Evolutionary conservation across 768 basidiomycete genomes (phyloP).

Genomic region (Pulveroboletus sp.): DNA sequence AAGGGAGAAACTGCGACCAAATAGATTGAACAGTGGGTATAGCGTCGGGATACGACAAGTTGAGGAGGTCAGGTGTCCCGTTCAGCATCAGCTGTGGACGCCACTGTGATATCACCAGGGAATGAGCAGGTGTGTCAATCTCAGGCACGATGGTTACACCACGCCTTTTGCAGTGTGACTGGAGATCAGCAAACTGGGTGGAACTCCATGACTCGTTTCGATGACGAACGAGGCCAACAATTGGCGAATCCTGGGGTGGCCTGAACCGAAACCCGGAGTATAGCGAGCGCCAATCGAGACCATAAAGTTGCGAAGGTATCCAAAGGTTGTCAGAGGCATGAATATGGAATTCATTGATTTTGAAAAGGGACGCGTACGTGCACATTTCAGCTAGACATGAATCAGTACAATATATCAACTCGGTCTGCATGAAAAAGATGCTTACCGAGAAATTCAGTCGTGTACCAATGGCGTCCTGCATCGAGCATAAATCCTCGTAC

Average conservation of each 20-base stretch:
- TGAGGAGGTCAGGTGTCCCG: slow-evolving; percentile 33
- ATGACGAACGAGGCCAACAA: slow-evolving; percentile 33
- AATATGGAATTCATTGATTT: slow-evolving; percentile 40
- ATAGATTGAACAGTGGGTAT: slow-evolving; percentile 40
- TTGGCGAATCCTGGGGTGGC: slow-evolving; percentile 31
- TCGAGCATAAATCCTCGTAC: slow-evolving; percentile 45
- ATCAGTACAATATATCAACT: background rate
- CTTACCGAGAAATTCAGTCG: slow-evolving; percentile 35
- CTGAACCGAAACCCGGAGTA: slow-evolving; percentile 42
- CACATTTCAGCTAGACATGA: slow-evolving; percentile 36
- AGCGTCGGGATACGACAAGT: slow-evolving; percentile 38
- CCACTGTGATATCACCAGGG: slow-evolving; percentile 43
- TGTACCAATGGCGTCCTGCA: slow-evolving; percentile 42
- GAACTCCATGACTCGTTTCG: slow-evolving; percentile 40
- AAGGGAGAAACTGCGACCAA: slow-evolving; percentile 39
- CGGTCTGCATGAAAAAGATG: background rate
- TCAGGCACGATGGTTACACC: slow-evolving; percentile 41
- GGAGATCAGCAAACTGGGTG: slow-evolving; percentile 30
- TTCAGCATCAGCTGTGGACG: slow-evolving; percentile 38
- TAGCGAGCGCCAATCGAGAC: slow-evolving; percentile 36
- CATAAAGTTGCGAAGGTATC: slow-evolving; percentile 37
- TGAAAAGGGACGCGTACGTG: slow-evolving; percentile 42
- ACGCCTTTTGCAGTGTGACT: slow-evolving; percentile 33
- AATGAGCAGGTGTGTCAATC: slow-evolving; percentile 42
- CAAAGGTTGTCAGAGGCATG: slow-evolving; percentile 42